Evolutionary conservation across 768 basidiomycete genomes (phyloP), one percentile per base, ranked within the genome.

Genomic region (Lepiota venenata): DNA sequence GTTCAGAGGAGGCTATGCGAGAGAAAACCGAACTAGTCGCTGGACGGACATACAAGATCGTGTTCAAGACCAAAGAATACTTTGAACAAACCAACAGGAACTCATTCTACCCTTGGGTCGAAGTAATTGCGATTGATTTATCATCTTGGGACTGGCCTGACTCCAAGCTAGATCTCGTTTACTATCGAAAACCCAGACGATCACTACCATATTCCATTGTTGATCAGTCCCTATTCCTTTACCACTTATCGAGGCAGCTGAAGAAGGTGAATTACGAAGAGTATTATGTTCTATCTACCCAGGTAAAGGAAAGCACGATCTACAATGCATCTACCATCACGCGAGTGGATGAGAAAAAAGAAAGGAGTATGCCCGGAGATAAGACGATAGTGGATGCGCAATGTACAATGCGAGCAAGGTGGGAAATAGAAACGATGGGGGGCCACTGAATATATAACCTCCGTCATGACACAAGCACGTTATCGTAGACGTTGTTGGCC

Each of bases 191-290:
- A 85, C 56, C 85, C 91, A 6, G 67, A 79, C 48, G 88, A 95
- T 62, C 93, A 96, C 62, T 87, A 94, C 65, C 94, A 97, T 60
- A 85, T 97, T 49, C 94, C 94, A 0, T 74, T 97, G n/a, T 70
- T 97, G 12, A 86, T 96, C 63, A 95, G 91, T 66, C 93, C 93
- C 4, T 93, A 87, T 69, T 89, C 88, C 3, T 97, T 84, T 67
- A 94, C 93, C 12, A 95, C 94, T 5, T 97, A 96, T 66, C 77
- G 92, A 58, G 94, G 94, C n/a, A 95, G 91, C 69, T 92, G 68
- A 55, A 50, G 55, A 35, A 27, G 29, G 35, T n/a, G 25, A 18
- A 55, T 44, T 50, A 52, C 11, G 41, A 15, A 37, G 49, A 32
- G 39, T 37, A 46, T 29, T 47, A 47, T 50, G 21, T 52, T 44